Evolutionary conservation across 352 stramenopile genomes (phyloP).

Genomic region (Blastocystis sp.): DNA sequence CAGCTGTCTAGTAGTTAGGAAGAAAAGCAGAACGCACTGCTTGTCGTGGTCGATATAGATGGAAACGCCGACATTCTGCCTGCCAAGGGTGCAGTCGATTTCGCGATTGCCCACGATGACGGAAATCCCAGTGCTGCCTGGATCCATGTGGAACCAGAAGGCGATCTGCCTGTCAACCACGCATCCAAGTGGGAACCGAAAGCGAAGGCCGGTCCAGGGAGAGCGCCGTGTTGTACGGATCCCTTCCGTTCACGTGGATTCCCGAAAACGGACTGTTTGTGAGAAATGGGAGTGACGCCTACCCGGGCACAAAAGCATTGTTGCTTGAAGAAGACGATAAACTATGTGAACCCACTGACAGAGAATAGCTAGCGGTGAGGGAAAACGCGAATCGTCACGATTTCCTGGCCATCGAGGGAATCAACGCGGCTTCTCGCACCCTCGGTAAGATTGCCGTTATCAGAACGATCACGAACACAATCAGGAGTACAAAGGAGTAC

Average conservation of each 20-base stretch:
- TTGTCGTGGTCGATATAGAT: not conserved
- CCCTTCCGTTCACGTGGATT: conserved; percentile 6
- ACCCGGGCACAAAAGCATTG: not conserved
- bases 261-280: not conserved
- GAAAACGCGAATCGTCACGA: no score
- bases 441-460: no score
- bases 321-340: not conserved
- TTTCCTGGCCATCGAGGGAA: no score
- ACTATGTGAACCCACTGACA: no score
- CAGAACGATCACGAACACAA: not conserved
- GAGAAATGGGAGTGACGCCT: not conserved
- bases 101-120: conserved; percentile 6
- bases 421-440: no score
- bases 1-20: not conserved
- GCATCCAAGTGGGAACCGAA: not conserved
- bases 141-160: conserved; percentile 2
- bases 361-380: no score
- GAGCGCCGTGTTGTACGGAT: not conserved
- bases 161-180: not conserved
- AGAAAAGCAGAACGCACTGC: not conserved
- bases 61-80: not conserved
- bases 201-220: not conserved
- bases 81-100: not conserved
- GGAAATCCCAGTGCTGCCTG: not conserved
- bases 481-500: not conserved